Evolutionary conservation across 2,329 filamentous ascomycete genomes (phyloP).

Genomic region (Bretziella fagacearum): DNA sequence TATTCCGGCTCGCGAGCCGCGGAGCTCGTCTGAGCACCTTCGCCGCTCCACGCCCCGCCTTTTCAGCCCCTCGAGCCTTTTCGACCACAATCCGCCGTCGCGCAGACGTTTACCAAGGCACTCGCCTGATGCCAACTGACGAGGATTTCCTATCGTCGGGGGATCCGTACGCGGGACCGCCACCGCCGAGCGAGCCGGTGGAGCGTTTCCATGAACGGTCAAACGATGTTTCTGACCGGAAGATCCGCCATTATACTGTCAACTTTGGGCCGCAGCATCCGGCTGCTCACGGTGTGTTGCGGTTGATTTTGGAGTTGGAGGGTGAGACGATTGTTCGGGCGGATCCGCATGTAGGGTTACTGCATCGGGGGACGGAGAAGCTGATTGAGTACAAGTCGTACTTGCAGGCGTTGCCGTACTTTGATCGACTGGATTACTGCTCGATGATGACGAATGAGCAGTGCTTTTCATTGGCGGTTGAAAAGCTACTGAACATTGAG

Average conservation of each 20-base stretch:
- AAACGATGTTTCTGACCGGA: constrained; percentile 43
- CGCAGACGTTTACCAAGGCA: constrained; percentile 39
- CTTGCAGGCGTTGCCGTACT: constrained; percentile 93
- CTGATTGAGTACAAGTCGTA: constrained; percentile 99
- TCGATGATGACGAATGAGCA: constrained; percentile 99
- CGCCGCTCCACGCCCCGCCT: constrained; percentile 13
- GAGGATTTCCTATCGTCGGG: constrained; percentile 41
- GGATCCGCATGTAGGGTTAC: constrained; percentile 88
- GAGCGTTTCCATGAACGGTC: constrained; percentile 31
- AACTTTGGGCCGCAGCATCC: constrained; percentile 99
- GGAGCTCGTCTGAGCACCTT: constrained; percentile 26
- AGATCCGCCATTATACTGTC: constrained; percentile 97
- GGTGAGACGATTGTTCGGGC: constrained; percentile 94
- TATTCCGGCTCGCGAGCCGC: constrained; percentile 57
- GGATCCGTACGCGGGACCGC: constrained; percentile 32
- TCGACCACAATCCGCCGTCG: constrained; percentile 46
- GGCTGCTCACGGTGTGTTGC: constrained; percentile 92
- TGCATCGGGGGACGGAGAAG: constrained; percentile 97
- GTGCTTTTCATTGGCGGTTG: constrained; percentile 84
- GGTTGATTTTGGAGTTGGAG: constrained; percentile 91
- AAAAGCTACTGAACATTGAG: constrained; percentile 95
- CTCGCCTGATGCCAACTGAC: constrained; percentile 48
- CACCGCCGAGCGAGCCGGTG: constrained; percentile 26
- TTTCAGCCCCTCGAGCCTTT: constrained; percentile 36
- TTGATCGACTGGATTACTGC: constrained; percentile 95